Percentiles rank a stretch among this genome's conserved stretches.
Conservation (phyloP, 2,329 filamentous ascomycete species). For the Didymella arachidicola region DNA sequence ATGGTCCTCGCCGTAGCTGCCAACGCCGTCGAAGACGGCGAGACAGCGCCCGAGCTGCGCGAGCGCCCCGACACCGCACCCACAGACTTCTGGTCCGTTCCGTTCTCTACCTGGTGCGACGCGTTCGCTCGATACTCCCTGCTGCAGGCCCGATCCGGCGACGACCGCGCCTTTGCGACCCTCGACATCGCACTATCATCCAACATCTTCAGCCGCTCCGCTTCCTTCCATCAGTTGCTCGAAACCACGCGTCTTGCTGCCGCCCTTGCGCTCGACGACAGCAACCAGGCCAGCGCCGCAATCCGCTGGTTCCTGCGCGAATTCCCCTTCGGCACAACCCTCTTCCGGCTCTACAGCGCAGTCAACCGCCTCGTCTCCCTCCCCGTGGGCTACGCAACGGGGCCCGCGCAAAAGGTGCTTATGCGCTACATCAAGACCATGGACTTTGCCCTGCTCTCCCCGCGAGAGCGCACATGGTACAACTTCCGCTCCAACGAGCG, state of each 20-base stretch:
- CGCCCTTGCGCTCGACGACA: conserved; percentile 80
- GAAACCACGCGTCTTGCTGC: conserved; percentile 84
- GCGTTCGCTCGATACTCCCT: conserved; percentile 89
- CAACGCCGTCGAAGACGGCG: conserved; percentile 46
- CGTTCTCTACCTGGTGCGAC: conserved; percentile 86
- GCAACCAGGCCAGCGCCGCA: conserved; percentile 75
- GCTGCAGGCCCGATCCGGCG: conserved; percentile 71
- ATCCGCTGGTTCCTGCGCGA: conserved; percentile 86
- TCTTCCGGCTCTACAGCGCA: conserved; percentile 82
- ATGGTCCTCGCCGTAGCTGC: conserved; percentile 47
- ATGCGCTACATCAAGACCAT: conserved; percentile 90
- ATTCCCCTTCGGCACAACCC: conserved; percentile 77
- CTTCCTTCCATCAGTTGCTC: conserved; percentile 73
- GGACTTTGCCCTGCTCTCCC: conserved; percentile 71
- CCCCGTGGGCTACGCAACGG: conserved; percentile 76
- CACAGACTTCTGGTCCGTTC: conserved; percentile 74
- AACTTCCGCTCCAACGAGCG: conserved; percentile 49
- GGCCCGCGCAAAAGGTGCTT: conserved; percentile 87
- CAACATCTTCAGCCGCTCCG: conserved; percentile 79
- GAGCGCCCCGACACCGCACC: conserved; percentile 51
- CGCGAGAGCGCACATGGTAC: conserved; percentile 57
- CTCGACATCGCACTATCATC: conserved; percentile 81
- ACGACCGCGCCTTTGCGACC: conserved; percentile 78
- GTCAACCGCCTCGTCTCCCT: conserved; percentile 80
- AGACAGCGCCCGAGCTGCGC: conserved; percentile 37